Evolutionary conservation across 768 basidiomycete species (phyloP), one percentile per base, ranked within the genome.

Genomic region (Lyophyllum semitale): DNA sequence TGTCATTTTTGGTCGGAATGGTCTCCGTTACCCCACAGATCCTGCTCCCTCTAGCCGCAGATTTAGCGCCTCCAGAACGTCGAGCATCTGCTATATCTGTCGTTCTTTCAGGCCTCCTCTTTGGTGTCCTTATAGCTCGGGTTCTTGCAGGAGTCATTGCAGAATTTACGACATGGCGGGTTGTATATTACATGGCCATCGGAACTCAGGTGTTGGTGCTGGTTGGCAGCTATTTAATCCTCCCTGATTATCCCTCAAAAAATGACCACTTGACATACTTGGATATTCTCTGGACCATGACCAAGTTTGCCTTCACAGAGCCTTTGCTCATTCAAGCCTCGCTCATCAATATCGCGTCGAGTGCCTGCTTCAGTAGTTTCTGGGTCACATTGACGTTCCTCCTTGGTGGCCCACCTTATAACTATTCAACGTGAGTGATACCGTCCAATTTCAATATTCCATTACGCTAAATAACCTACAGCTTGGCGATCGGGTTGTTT

Each of bases 201-300:
- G 89, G 85, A 4, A 72, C 90, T 15, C 93, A 93, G 65, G 71
- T 58, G 53, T 51, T 80, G 23, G 82, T 91, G 12, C 70, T 88
- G 8, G 33, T 78, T 4, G 76, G 87, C 22, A 71, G 84, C 38
- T 93, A 88, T 64, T 67, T 83, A 20, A 60, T 85, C 51, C 71
- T 93, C n/a, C 92, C 92, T 1, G 92, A 95, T 69, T 93, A 89
- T 63, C 93, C 91, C 1, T 81, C 87, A 12, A 93, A 89, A 66
- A 88, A 89, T 64, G 68, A 64, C 20, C 71, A 81, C 43, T 51
- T 91, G 58, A 82, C 83, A 2, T 94, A 94, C 69, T 77, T 74
- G 59, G 71, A 84, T 17, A 87, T 93, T 43, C 69, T 91, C 29
- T 83, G 75, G 69, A 87, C 86, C 8, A 94, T 94, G 93, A 85